phyloP scores from a whole-genome alignment of 495 filamentous ascomycete genomes.

The Aspergillus wentii region DNA sequence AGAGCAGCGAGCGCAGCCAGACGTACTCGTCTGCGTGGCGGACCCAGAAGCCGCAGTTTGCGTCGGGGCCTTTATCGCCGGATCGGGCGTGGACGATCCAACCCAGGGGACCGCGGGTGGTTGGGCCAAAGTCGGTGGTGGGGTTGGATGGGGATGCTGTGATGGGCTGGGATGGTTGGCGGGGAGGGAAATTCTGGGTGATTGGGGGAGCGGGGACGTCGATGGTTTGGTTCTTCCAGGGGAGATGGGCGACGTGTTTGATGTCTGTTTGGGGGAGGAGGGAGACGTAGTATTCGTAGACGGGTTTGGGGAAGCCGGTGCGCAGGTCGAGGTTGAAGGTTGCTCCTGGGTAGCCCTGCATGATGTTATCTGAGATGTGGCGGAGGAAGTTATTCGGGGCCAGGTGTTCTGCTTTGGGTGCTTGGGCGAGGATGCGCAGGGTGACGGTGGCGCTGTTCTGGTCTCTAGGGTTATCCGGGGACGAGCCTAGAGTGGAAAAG shows the following conservation, averaged over 20 bases:
- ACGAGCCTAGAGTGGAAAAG: conserved; percentile 30
- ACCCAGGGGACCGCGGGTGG: conserved; percentile 36
- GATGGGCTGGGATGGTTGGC: conserved; percentile 28
- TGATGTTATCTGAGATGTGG: conserved; percentile 34
- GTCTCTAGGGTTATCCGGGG: conserved; percentile 18
- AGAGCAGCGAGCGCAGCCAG: conserved; percentile 46
- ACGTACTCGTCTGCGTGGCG: conserved; percentile 43
- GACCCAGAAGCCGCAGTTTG: conserved; percentile 52
- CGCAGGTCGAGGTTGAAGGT: conserved; percentile 38
- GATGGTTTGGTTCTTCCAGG: conserved; percentile 27
- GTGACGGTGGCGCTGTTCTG: conserved; percentile 36
- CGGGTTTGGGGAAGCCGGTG: conserved; percentile 28
- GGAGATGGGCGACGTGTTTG: conserved; percentile 33
- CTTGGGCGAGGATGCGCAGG: conserved; percentile 35
- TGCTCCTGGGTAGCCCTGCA: conserved; percentile 39
- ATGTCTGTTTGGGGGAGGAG: conserved; percentile 33
- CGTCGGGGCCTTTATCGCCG: conserved; percentile 49
- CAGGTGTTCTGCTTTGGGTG: conserved; percentile 27
- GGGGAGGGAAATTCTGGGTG: conserved; percentile 27
- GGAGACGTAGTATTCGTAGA: conserved; percentile 42
- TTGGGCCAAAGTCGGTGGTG: conserved; percentile 33
- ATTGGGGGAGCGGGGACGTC: conserved; percentile 28
- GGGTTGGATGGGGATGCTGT: conserved; percentile 15
- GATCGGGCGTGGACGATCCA: conserved; percentile 46
- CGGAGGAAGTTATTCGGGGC: conserved; percentile 29